Percentiles rank a stretch among this genome's conserved stretches.
These are phyloP conservation scores for Polytolypa hystricis DNA, from an alignment of 2,329 filamentous ascomycete genomes.

Conservation along the genomic window DNA sequence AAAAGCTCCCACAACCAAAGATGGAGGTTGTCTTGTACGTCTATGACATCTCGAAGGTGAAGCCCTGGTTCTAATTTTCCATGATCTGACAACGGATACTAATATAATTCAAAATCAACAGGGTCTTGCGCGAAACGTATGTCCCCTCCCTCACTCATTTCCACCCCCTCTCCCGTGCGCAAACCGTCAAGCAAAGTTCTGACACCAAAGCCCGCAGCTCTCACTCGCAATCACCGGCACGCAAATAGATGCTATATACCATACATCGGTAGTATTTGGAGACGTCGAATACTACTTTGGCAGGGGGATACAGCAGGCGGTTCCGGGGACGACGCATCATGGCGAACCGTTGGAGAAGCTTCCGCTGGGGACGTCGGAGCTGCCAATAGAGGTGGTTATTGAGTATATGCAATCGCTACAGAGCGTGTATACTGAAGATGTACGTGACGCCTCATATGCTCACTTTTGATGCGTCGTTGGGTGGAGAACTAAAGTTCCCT, in stretches of 20 bases:
- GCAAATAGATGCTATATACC: constrained; percentile 85
- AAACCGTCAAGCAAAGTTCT: constrained; percentile 8
- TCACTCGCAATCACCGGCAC: constrained; percentile 50
- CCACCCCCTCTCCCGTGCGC: neutral
- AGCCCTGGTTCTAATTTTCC: constrained; percentile 1
- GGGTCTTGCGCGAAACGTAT: constrained; percentile 45
- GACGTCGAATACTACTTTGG: constrained; percentile 89
- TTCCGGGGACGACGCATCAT: constrained; percentile 74
- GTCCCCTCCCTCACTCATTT: constrained; percentile 5
- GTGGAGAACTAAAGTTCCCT: no score
- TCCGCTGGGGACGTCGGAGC: constrained; percentile 61
- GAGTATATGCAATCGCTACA: constrained; percentile 81
- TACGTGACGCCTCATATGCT: constrained; percentile 21
- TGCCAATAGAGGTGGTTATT: constrained; percentile 69
- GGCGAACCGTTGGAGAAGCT: constrained; percentile 70
- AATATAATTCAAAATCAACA: constrained; percentile 21
- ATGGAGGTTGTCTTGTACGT: constrained; percentile 72
- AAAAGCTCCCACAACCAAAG: neutral
- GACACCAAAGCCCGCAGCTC: constrained; percentile 37
- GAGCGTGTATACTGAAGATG: constrained; percentile 70
- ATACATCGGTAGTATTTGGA: constrained; percentile 77
- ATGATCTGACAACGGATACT: constrained; percentile 2
- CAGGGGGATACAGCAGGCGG: constrained; percentile 70
- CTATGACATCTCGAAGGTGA: constrained; percentile 60
- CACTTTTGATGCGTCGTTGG: neutral